Evolutionary conservation across 805 yeast genomes (phyloP).

Genomic region (Candida xiaguanensis): DNA sequence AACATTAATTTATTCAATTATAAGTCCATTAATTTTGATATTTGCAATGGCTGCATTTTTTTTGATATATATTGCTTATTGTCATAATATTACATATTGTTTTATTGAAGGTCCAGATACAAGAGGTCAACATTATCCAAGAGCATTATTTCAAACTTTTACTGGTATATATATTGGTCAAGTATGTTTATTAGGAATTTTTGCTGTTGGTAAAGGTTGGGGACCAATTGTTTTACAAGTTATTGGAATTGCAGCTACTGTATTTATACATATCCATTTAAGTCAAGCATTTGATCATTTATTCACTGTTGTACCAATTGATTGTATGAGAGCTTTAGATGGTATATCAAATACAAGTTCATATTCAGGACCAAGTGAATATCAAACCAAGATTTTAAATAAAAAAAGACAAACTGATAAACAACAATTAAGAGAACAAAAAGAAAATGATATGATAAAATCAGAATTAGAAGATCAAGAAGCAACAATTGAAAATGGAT

Average conservation of each 20-base stretch:
- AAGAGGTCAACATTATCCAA: slow-evolving; percentile 81
- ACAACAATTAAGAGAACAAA: slow-evolving; percentile 17
- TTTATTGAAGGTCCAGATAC: slow-evolving; percentile 64
- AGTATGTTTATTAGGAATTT: slow-evolving; percentile 79
- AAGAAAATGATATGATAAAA: slow-evolving; percentile 17
- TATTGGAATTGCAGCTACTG: slow-evolving; percentile 60
- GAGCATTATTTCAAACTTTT: slow-evolving; percentile 84
- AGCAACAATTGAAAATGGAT: slow-evolving; percentile 9
- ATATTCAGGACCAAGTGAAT: slow-evolving; percentile 33
- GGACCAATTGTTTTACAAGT: slow-evolving; percentile 83
- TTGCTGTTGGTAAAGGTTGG: slow-evolving; percentile 91
- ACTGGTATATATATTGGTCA: slow-evolving; percentile 88
- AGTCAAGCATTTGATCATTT: slow-evolving; percentile 64
- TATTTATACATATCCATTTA: slow-evolving; percentile 64
- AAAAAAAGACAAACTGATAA: slow-evolving; percentile 11
- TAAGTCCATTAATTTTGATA: slow-evolving; percentile 77
- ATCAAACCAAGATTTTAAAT: slow-evolving; percentile 28
- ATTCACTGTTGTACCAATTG: slow-evolving; percentile 57
- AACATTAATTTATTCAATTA: slow-evolving; percentile 61
- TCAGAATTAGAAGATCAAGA: slow-evolving; percentile 11
- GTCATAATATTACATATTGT: slow-evolving; percentile 75
- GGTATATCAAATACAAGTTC: slow-evolving; percentile 66
- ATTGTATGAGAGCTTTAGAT: slow-evolving; percentile 73
- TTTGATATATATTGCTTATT: slow-evolving; percentile 70
- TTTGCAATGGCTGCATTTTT: slow-evolving; percentile 71